Evolutionary conservation across 176 grass and related monocot genomes (phyloP), one percentile per base, ranked within the genome.

Genomic region (Rhynchospora pubera): DNA sequence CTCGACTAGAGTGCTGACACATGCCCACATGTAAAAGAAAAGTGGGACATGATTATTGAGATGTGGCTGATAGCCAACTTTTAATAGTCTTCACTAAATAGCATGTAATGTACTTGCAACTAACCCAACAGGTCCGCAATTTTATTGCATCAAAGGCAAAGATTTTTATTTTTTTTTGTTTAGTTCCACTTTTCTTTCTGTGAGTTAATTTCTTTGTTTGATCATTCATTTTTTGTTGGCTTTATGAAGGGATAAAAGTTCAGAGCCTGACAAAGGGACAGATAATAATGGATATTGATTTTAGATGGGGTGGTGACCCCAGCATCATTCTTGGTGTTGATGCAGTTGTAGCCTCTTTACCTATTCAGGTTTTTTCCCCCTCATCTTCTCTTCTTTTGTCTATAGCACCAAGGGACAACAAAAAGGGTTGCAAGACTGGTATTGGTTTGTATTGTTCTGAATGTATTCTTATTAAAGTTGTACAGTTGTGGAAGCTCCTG

Each of bases 321-420:
- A 98, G 90, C 79, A 98, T 98, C 86, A 94, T 98, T 82, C 96
- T 98, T 79, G 96, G 86, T 83, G 96, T 98, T 85, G 96, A 98
- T 28, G 92, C 96, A 79, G 32, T 86, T 23, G 92, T 98, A 82
- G 96, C 96, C 80, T 94, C 96, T 82, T 79, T 98, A 50, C 96
- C 95, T 43, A 98, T 98, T 84, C 96, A 98, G 90, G 96, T 98
- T 87, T 39, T 39, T 39, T 39, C 4, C 4, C 4, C 52, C 6
- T 65, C 50, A 78, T 80, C 24, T 84, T 81, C 34, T 62, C 52
- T 82, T 86, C 22, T 63, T 51, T 74, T 2, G 21, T 77, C 39
- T 77, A 59, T 75, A 26, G 46, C 42, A 23, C 21, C 71, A 76
- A 53, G 71, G 53, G 48, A 12, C 22, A 28, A 75, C 52, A 51